Evolutionary conservation across 2,329 filamentous ascomycete genomes (phyloP).

Genomic region (Lasiodiplodia sp.): DNA sequence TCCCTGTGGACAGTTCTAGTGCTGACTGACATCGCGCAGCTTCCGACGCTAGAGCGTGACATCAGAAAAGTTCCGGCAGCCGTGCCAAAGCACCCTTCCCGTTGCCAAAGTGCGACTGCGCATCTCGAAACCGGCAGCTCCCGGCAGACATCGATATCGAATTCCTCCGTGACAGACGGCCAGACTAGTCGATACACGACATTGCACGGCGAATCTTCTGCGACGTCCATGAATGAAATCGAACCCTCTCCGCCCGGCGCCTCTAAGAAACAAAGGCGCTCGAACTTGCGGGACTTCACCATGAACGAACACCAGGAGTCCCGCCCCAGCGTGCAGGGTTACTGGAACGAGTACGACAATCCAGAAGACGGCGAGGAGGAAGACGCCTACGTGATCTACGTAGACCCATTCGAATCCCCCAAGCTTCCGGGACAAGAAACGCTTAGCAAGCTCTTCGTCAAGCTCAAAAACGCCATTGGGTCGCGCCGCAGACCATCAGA

Average conservation of each 20-base stretch:
- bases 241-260: constrained; percentile 14
- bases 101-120: constrained; percentile 35
- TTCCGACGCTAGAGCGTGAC: constrained; percentile 55
- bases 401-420: constrained; percentile 70
- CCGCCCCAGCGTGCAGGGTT: constrained; percentile 47
- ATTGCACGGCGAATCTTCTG: constrained; percentile 44
- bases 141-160: constrained; percentile 47
- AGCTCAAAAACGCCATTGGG: constrained; percentile 40
- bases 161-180: constrained; percentile 46
- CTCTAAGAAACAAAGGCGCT: constrained; percentile 9
- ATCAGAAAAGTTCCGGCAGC: constrained; percentile 61
- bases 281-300: constrained; percentile 20
- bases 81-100: constrained; percentile 38
- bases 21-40: constrained; percentile 35
- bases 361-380: constrained; percentile 72
- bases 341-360: constrained; percentile 90
- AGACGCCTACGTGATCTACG: constrained; percentile 72
- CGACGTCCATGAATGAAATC: constrained; percentile 43
- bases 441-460: constrained; percentile 60
- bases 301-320: constrained; percentile 13
- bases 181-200: constrained; percentile 41
- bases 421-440: constrained; percentile 70
- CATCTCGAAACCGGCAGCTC: constrained; percentile 38
- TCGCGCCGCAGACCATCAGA: constrained; percentile 31
- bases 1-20: background rate